Evolutionary conservation across 2,329 filamentous ascomycete genomes (phyloP), one percentile per base, ranked within the genome.

Genomic region (Monilinia aucupariae): DNA sequence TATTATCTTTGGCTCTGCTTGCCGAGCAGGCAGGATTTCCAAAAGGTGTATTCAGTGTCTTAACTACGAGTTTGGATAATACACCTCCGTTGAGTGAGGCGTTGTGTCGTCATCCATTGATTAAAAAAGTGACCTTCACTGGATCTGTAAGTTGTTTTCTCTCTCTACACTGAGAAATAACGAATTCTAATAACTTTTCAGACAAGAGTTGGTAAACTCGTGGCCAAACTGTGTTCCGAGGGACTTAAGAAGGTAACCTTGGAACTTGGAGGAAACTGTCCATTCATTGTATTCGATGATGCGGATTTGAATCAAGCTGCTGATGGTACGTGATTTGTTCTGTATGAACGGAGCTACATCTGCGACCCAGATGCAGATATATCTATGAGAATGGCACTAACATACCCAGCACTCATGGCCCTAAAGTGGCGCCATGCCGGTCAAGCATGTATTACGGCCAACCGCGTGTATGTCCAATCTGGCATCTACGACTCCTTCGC

Each of bases 361-460:
- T 30, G 27, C 27, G 27, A 30, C 27, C 27, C 6, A 30, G 6
- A 30, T 30, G 27, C 27, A 30, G 27, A 30, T 30, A 30, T 30
- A 30, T 30, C 6, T 30, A 3, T 30, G 22, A 9, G 13, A 5
- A 43, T 0, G 1, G 2, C 15, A 17, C 45, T 62, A 17, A 62
- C 32, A 7, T 0, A 49, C 10, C 0, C 22, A 72, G 71, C 76
- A 58, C 76, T 80, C 22, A 76, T 80, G 75, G 73, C 76, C 0
- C 73, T 84, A 22, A 83, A 83, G 70, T 83, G 80, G 75, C 77
- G 81, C 10, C 83, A 87, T 70, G 84, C 85, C 3, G 85, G 85
- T 3, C 85, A 88, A 73, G 83, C 84, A 3, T 88, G 85, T 68
- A 82, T 88, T 65, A 84, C 84, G 0, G 85, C 85, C 9, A 88